Percentiles rank a stretch among this genome's conserved stretches.
These are phyloP conservation scores for Crithidia brevicula DNA, from an alignment of 208 protist species.

Conservation along the genomic window DNA sequence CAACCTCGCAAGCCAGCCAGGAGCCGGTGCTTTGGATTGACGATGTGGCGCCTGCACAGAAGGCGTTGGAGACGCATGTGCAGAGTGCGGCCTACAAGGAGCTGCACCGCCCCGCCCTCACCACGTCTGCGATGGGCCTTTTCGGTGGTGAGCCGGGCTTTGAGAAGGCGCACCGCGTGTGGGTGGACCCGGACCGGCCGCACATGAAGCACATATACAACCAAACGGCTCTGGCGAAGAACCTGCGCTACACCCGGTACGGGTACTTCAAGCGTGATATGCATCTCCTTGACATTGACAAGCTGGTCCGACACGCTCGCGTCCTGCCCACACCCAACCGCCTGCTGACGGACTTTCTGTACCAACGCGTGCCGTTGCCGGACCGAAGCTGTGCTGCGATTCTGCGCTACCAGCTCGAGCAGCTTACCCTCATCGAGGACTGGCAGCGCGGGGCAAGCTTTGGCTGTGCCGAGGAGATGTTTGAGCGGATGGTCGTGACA, in stretches of 20 bases:
- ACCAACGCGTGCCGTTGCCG: conserved; percentile 83
- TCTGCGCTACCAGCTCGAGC: conserved; percentile 78
- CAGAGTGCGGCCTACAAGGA: conserved; percentile 79
- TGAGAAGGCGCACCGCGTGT: conserved; percentile 90
- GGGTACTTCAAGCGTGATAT: conserved; percentile 93
- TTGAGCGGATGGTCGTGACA: conserved; percentile 89
- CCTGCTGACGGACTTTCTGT: conserved; percentile 90
- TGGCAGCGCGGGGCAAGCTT: conserved; percentile 61
- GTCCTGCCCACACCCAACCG: conserved; percentile 86
- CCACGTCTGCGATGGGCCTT: conserved; percentile 83
- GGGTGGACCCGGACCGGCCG: conserved; percentile 90
- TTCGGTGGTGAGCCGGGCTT: conserved; percentile 92
- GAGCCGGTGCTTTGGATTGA: conserved; percentile 74
- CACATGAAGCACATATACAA: conserved; percentile 93
- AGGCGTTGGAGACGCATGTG: conserved; percentile 56
- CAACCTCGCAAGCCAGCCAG: neutral
- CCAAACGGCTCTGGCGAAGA: conserved; percentile 81
- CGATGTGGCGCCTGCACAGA: conserved; percentile 47
- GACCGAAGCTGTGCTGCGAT: conserved; percentile 86
- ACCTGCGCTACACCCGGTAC: conserved; percentile 91
- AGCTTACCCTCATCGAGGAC: conserved; percentile 77
- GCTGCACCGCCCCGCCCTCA: conserved; percentile 83
- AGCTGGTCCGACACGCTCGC: conserved; percentile 89
- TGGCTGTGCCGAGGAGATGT: conserved; percentile 82
- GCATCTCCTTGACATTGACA: conserved; percentile 91